Percentiles rank a stretch among this genome's conserved stretches.
These are phyloP conservation scores for Pichia heedii DNA, from an alignment of 805 yeast genomes.

Conservation along the genomic window DNA sequence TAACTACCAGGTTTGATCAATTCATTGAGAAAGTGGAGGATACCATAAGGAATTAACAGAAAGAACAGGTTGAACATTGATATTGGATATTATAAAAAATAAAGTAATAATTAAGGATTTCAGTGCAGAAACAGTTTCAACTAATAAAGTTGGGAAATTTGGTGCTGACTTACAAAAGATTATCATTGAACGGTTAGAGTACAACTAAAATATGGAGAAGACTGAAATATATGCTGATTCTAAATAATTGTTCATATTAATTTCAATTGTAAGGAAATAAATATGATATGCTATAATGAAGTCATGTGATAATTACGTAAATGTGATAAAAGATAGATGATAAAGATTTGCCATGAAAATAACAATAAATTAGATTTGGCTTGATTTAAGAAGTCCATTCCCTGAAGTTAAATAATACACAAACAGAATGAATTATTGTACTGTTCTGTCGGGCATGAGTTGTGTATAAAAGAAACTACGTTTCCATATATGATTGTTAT, in stretches of 20 bases:
- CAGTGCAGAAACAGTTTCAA: conserved; percentile 50
- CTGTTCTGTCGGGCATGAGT: too few relatives aligned
- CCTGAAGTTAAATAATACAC: too few relatives aligned
- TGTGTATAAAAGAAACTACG: too few relatives aligned
- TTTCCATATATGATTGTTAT: too few relatives aligned
- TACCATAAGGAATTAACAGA: conserved; percentile 62
- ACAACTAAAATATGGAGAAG: conserved; percentile 35
- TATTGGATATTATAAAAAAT: conserved; percentile 87
- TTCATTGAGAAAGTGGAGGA: conserved; percentile 51
- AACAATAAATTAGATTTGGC: too few relatives aligned
- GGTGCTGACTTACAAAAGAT: conserved; percentile 95
- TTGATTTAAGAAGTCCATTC: too few relatives aligned
- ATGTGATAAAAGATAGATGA: too few relatives aligned
- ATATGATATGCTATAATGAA: too few relatives aligned
- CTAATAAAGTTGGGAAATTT: conserved; percentile 88
- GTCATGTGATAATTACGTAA: too few relatives aligned
- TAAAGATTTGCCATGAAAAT: too few relatives aligned
- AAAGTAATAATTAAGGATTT: conserved; percentile 72
- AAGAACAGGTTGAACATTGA: conserved; percentile 89
- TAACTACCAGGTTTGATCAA: conserved; percentile 86
- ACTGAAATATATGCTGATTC: background rate
- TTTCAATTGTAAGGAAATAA: too few relatives aligned
- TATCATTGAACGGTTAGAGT: conserved; percentile 89
- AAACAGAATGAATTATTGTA: too few relatives aligned
- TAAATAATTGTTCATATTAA: background rate